phyloP scores from a whole-genome alignment of 2,329 filamentous ascomycete species.

The Akanthomyces dipterigenus region DNA sequence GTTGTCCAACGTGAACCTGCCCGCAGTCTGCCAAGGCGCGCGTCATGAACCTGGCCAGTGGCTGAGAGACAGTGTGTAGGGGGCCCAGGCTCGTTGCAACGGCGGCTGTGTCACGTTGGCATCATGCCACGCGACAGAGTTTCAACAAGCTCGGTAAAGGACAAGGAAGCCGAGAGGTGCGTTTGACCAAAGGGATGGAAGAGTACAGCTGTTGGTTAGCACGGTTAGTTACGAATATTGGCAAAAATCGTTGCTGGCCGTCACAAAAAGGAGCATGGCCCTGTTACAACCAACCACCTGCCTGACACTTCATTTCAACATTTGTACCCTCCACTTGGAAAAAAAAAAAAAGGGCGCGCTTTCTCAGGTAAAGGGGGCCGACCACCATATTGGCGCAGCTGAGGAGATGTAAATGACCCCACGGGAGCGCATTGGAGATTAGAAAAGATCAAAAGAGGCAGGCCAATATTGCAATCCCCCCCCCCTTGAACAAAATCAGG shows the following conservation, averaged over 20 bases:
- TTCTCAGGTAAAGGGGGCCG: neutral
- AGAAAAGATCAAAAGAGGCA: neutral
- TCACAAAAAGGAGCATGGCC: neutral
- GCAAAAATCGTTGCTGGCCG: neutral
- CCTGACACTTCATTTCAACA: neutral
- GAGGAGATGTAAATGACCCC: neutral
- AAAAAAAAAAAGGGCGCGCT: neutral
- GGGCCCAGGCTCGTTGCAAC: neutral
- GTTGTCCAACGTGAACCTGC: neutral
- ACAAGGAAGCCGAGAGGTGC: neutral
- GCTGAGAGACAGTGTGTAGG: neutral
- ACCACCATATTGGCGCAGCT: neutral
- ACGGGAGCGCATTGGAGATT: neutral
- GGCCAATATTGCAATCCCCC: neutral
- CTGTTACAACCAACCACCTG: neutral
- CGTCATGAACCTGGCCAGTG: conserved; percentile 3
- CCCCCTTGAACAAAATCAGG: neutral
- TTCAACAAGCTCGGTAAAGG: neutral
- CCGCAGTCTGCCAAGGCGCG: neutral
- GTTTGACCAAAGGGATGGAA: too few species aligned
- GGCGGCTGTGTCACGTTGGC: conserved; percentile 2
- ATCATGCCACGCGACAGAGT: conserved; percentile 2
- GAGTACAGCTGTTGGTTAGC: neutral
- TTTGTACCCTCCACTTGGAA: neutral
- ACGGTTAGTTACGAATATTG: neutral